phyloP scores from a whole-genome alignment of 1,139 yeast genomes.

The Debaryomycetaceae sp. region DNA sequence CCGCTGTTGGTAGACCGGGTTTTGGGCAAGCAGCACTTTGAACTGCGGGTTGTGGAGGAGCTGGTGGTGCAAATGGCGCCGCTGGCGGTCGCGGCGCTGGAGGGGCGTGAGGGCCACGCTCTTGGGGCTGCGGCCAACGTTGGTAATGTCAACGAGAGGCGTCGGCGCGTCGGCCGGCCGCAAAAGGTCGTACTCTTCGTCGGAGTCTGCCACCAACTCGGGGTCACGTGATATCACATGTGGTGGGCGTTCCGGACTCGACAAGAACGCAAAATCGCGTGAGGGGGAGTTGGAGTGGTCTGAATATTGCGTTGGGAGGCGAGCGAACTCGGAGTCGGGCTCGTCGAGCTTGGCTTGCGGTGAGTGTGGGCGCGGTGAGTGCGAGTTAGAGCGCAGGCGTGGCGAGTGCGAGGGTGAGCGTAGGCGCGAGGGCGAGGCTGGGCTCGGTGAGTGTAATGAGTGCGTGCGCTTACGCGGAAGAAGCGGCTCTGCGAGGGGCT shows the following conservation, averaged over 20 bases:
- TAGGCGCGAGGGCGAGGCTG: slow-evolving; percentile 5
- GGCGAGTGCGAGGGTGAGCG: slow-evolving; percentile 5
- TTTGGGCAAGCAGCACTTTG: slow-evolving; percentile 21
- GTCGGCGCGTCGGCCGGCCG: background rate
- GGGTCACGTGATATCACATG: background rate
- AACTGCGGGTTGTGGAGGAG: slow-evolving; percentile 16
- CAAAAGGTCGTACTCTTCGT: slow-evolving; percentile 5
- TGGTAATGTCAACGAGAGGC: slow-evolving; percentile 9
- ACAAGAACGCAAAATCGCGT: background rate
- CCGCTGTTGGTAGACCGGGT: slow-evolving; percentile 23
- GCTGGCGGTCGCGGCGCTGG: slow-evolving; percentile 28
- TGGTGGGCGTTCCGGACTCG: no score
- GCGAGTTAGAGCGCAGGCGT: no score
- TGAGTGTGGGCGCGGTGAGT: no score
- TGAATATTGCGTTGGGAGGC: slow-evolving; percentile 9
- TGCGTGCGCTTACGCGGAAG: no score
- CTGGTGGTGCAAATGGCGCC: slow-evolving; percentile 21
- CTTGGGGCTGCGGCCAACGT: background rate
- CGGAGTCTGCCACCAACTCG: slow-evolving; percentile 7
- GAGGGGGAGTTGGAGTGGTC: slow-evolving; percentile 5
- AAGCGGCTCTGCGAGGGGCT: no score
- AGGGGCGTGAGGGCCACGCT: slow-evolving; percentile 16
- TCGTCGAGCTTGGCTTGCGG: no score
- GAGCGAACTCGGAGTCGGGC: slow-evolving; percentile 9
- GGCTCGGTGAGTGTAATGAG: no score